Evolutionary conservation across 1,284 basidiomycete species (phyloP).

Genomic region (Coriolopsis trogii): DNA sequence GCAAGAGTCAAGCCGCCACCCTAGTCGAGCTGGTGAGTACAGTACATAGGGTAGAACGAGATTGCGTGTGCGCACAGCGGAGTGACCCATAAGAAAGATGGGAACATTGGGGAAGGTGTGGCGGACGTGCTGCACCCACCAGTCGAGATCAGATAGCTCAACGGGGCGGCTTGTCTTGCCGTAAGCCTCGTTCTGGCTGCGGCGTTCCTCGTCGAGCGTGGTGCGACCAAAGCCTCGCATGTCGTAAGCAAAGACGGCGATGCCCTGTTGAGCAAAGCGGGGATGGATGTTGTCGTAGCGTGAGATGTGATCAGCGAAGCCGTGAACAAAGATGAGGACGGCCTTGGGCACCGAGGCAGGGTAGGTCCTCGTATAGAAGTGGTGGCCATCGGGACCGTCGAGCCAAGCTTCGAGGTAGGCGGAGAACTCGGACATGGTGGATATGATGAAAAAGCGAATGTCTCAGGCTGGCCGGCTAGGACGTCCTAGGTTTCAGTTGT

Average conservation of each 20-base stretch:
- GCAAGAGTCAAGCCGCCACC: constrained; percentile 72
- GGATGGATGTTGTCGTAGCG: constrained; percentile 75
- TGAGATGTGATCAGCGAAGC: constrained; percentile 79
- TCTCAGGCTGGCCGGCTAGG: too few relatives aligned
- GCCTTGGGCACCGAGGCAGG: constrained; percentile 53
- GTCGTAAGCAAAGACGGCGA: constrained; percentile 80
- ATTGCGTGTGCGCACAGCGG: constrained; percentile 61
- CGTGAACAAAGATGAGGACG: constrained; percentile 80
- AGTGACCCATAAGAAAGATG: constrained; percentile 80
- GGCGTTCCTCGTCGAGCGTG: constrained; percentile 54
- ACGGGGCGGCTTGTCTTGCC: constrained; percentile 71
- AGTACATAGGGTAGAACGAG: background rate
- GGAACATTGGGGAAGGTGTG: constrained; percentile 50
- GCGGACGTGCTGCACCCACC: constrained; percentile 60
- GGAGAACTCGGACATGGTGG: too few relatives aligned
- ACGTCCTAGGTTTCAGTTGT: too few relatives aligned
- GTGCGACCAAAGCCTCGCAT: constrained; percentile 87
- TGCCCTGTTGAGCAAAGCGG: constrained; percentile 53
- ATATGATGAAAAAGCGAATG: too few relatives aligned
- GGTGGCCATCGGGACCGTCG: constrained; percentile 41
- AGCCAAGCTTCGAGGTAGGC: constrained; percentile 38
- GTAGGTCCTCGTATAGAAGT: constrained; percentile 47
- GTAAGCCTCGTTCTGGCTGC: constrained; percentile 53
- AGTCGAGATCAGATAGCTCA: constrained; percentile 71
- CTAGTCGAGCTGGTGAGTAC: constrained; percentile 36